Base-by-base conservation (phyloP, 2,329 filamentous ascomycete species). In the Fusarium avenaceum region DNA sequence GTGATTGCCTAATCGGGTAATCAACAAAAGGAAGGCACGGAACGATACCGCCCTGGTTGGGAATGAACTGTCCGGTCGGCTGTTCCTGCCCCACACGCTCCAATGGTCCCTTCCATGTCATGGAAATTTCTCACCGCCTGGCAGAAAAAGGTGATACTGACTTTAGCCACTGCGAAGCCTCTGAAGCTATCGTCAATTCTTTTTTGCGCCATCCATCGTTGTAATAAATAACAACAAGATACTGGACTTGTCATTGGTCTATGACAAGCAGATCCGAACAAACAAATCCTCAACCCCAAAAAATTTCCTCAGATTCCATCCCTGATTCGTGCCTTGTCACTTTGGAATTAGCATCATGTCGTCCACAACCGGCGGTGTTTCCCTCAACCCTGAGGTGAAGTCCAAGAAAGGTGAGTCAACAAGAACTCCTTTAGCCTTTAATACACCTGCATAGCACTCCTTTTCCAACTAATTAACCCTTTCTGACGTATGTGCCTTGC, bases 131-230 rank as follows among this genome's bases (percentile, higher is more conserved):
- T 66, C 57, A 77, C 76, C 76, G 75, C 76, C 73, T 65, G 76
- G 76, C 76, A 77, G 73, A 77, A 77, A 72, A 72, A 73, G 66
- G 54, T 50, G 35, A 63, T 65, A 57, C 52, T 51, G 26, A 43
- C 63, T 45, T 44, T 46, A 39, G 45, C 42, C 24, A 50, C 17
- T 50, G 35, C 40, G 35, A 35, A 61, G 58, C 42, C 44, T 35
- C 28, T 69, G 57, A 71, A 63, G 51, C 57, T 57, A 69, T 71
- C 57, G 67, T 57, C 69, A 46, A 61, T 50, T 63, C 48, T 50
- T 63, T 24, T 26, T 54, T 50, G 49, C 53, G 57, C 52, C 33
- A 50, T 61, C 38, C 60, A 62, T 56, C 50, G 57, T 19, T 45
- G 19, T 47, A 50, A 47, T 39, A 20, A 24, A 14, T n/a, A 10